These are phyloP conservation scores for Sphaerulina musiva DNA, from an alignment of 2,329 filamentous ascomycete species.

Conservation along the genomic window DNA sequence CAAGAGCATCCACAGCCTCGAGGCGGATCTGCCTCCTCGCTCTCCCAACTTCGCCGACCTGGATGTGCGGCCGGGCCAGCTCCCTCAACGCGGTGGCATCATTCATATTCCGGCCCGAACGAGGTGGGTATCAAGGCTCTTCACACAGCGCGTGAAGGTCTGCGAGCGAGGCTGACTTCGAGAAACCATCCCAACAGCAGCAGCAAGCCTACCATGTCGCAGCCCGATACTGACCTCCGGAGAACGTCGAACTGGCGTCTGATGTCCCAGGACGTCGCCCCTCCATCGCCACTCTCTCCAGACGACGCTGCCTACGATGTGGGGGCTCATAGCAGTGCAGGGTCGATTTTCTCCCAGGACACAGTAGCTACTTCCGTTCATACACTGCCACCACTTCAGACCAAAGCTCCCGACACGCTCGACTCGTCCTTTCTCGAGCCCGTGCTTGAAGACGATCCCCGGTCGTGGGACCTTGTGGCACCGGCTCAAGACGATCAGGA, in stretches of 20 bases:
- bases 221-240: neutral
- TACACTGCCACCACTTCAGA: conserved; percentile 40
- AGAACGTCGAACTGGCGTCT: conserved; percentile 2
- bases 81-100: conserved; percentile 16
- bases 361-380: conserved; percentile 34
- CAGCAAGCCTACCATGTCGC: conserved; percentile 8
- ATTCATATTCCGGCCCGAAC: conserved; percentile 23
- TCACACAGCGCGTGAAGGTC: neutral
- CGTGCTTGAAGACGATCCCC: conserved; percentile 48
- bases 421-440: conserved; percentile 43
- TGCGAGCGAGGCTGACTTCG: neutral
- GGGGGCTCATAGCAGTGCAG: conserved; percentile 31
- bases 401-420: conserved; percentile 36
- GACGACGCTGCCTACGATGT: conserved; percentile 20
- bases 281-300: conserved; percentile 15
- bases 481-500: conserved; percentile 29
- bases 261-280: conserved; percentile 2
- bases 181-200: conserved; percentile 4
- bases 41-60: conserved; percentile 24
- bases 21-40: conserved; percentile 16
- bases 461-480: conserved; percentile 49
- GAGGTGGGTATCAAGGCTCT: conserved; percentile 18
- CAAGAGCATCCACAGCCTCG: conserved; percentile 12
- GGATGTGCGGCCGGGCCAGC: conserved; percentile 19
- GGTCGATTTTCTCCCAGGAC: conserved; percentile 33